A percentile compares a stretch with the other conserved stretches of the same genome.
These are phyloP conservation scores for Agroathelia rolfsii DNA, from an alignment of 1,284 basidiomycete genomes.

Conservation along the genomic window DNA sequence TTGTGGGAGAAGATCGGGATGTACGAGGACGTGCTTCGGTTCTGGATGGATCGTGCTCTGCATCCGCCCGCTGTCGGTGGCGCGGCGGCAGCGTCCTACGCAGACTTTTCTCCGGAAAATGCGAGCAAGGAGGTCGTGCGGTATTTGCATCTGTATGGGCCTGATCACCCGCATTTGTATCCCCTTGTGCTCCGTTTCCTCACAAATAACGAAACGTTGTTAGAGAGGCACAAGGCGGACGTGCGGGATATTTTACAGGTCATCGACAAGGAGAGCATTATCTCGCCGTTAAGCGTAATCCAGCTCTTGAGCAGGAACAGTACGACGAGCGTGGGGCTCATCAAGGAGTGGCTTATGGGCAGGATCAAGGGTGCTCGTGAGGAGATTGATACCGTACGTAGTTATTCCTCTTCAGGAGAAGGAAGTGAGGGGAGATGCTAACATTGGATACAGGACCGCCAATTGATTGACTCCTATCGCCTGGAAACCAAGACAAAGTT, in stretches of 20 bases:
- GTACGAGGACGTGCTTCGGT: slow-evolving; percentile 91
- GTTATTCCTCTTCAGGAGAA: too few relatives aligned
- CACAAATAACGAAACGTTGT: slow-evolving; percentile 64
- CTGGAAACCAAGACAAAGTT: slow-evolving; percentile 76
- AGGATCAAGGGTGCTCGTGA: slow-evolving; percentile 64
- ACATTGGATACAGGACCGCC: slow-evolving; percentile 53
- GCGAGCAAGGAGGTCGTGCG: slow-evolving; percentile 64
- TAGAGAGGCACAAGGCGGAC: slow-evolving; percentile 64
- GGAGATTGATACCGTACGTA: slow-evolving; percentile 72
- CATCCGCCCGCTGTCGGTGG: too few relatives aligned
- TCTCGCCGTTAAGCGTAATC: slow-evolving; percentile 83
- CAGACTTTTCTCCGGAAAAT: slow-evolving; percentile 16
- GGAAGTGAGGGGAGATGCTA: neutral
- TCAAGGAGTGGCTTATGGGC: slow-evolving; percentile 81
- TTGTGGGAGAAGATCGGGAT: slow-evolving; percentile 92
- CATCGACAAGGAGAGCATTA: slow-evolving; percentile 72
- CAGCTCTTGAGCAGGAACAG: slow-evolving; percentile 81
- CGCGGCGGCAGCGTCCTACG: slow-evolving; percentile 8
- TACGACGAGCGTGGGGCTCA: slow-evolving; percentile 81
- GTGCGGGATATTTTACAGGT: slow-evolving; percentile 62
- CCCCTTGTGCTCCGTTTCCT: slow-evolving; percentile 86
- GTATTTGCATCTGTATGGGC: slow-evolving; percentile 69
- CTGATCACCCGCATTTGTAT: slow-evolving; percentile 68
- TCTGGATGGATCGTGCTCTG: slow-evolving; percentile 78
- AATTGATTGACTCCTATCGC: slow-evolving; percentile 80